Conservation (phyloP, 306 rosid genomes). For the Pterocarpus macrocarpus region DNA sequence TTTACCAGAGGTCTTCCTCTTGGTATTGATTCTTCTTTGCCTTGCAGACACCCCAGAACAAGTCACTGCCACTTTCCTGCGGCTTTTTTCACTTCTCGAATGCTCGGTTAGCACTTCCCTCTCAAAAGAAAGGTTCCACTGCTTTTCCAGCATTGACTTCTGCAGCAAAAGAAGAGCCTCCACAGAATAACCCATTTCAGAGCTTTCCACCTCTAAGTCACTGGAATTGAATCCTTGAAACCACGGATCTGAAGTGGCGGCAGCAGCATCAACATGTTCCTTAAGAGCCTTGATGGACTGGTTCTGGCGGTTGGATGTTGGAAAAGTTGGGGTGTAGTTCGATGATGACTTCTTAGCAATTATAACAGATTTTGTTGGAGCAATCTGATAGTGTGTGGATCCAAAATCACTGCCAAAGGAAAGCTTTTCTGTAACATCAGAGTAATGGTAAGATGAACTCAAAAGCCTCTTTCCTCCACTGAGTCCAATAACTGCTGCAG, state of each 20-base stretch:
- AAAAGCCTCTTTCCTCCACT: slow-evolving; percentile 87
- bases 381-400: slow-evolving; percentile 61
- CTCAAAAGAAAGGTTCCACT: slow-evolving; percentile 85
- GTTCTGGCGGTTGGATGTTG: slow-evolving; percentile 52
- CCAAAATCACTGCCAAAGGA: slow-evolving; percentile 62
- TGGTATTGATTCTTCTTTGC: slow-evolving; percentile 76
- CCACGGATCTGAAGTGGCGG: slow-evolving; percentile 60
- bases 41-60: slow-evolving; percentile 98
- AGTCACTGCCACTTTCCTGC: slow-evolving; percentile 66
- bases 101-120: slow-evolving; percentile 48
- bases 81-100: slow-evolving; percentile 41
- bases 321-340: slow-evolving; percentile 57
- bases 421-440: slow-evolving; percentile 78
- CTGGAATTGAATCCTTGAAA: slow-evolving; percentile 46
- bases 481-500: slow-evolving; percentile 88
- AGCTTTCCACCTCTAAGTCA: slow-evolving; percentile 66
- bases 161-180: slow-evolving; percentile 92
- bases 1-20: slow-evolving; percentile 58
- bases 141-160: slow-evolving; percentile 96
- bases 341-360: slow-evolving; percentile 71
- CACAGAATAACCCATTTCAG: slow-evolving; percentile 68
- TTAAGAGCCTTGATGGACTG: slow-evolving; percentile 74
- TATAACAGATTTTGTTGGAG: slow-evolving; percentile 59
- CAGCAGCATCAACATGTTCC: slow-evolving; percentile 66
- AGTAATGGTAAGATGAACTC: slow-evolving; percentile 77